Evolutionary conservation across 2,329 filamentous ascomycete genomes (phyloP).

Genomic region (Emergomyces orientalis): DNA sequence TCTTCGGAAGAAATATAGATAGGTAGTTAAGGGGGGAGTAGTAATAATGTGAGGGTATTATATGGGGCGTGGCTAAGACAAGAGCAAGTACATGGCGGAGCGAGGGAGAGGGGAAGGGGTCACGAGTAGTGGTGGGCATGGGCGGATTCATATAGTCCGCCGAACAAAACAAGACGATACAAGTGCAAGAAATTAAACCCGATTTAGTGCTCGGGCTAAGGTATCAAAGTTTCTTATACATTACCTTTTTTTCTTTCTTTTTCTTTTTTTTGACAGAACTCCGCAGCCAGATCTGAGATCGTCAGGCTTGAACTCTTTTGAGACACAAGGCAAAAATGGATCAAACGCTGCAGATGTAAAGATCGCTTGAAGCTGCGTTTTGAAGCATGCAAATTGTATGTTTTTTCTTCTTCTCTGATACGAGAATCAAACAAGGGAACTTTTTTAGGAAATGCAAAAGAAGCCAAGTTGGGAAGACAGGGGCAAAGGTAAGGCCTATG

Average conservation of each 20-base stretch:
- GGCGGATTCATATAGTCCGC: conserved; percentile 5
- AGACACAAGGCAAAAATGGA: conserved; percentile 11
- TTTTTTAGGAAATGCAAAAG: conserved; percentile 3
- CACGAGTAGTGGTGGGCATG: conserved; percentile 1
- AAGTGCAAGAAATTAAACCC: conserved; percentile 1
- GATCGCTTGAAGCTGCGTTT: conserved; percentile 5
- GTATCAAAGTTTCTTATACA: conserved; percentile 5
- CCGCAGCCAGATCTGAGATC: conserved; percentile 19
- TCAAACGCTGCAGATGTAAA: background rate
- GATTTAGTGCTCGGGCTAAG: conserved; percentile 2
- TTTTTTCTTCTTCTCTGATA: conserved; percentile 1
- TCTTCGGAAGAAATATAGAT: background rate
- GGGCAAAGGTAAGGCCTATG: background rate
- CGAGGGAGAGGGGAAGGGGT: background rate
- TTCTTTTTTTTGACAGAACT: background rate
- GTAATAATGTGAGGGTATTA: background rate
- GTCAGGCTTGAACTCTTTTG: conserved; percentile 17
- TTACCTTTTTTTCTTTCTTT: background rate
- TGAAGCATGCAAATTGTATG: conserved; percentile 1
- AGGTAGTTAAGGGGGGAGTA: background rate
- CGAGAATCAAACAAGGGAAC: conserved; percentile 1
- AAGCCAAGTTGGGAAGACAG: background rate
- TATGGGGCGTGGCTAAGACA: background rate
- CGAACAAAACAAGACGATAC: conserved; percentile 4
- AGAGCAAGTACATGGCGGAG: background rate